Base-by-base conservation (phyloP, 768 basidiomycete species). In the Exsudoporus frostii region DNA sequence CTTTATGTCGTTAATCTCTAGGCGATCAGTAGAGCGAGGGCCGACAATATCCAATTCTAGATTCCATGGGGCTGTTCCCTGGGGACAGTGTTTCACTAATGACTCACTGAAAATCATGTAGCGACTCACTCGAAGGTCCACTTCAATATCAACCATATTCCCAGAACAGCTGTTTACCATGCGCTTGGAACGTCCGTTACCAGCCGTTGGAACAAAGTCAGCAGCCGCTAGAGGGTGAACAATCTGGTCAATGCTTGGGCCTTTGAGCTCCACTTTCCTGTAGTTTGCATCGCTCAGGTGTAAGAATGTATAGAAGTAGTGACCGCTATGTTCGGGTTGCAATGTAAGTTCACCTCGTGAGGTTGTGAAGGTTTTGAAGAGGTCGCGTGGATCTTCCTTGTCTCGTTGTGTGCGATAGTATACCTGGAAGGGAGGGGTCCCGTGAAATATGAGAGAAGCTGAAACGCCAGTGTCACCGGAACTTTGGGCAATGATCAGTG, bases 11-110 rank as follows among this genome's bases (percentile, higher is more conserved):
- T 73, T 63, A 55, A 90, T 73, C 17, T 72, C 71, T 17, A 90
- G 55, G 11, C 74, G 78, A 55, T 90, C 84, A 1, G 87, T 81
- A 33, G 76, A 79, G 48, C 80, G 80, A 5, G 88, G 84, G 6
- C 89, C 88, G 36, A 90, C 86, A 13, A 92, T 74, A 61, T 92
- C 88, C 22, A 95, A 73, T 43, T 90, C 88, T 27, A 98, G 65
- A 61, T 82, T 90, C 89, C 95, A 96, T 2, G 97, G 96, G 5
- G 90, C 83, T 5, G 85, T 89, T 45, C 97, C 97, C 88, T 94
- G 47, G 14, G 10, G 50, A 45, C 11, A 14, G 39, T 54, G 2
- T 56, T 29, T 55, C 19, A 59, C 3, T 27, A 50, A 38, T 8
- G 50, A 30, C 8, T 1, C 19, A 32, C 19, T 41, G 14, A 20